Evolutionary conservation across 768 basidiomycete genomes (phyloP).

Genomic region (Nevesoporus exiguus): DNA sequence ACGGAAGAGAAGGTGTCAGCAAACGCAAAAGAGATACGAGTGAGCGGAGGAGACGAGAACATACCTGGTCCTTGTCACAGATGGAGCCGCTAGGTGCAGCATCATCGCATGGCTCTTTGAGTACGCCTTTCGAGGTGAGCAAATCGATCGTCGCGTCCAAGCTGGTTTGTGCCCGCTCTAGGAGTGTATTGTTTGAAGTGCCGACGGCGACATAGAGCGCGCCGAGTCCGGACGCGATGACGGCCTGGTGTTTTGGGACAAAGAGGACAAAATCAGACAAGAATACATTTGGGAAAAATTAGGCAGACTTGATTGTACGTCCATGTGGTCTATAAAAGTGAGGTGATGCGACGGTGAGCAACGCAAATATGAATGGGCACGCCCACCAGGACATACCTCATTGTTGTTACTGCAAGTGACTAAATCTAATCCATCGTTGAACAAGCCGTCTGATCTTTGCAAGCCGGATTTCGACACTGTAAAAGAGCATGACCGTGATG

Average conservation of each 20-base stretch:
- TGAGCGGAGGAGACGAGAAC: neutral
- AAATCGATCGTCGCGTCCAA: slow-evolving; percentile 46
- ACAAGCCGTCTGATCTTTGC: slow-evolving; percentile 27
- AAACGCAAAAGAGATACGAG: no score
- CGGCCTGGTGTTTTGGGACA: no score
- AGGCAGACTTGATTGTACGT: slow-evolving; percentile 53
- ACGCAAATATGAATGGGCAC: neutral
- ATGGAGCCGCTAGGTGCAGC: slow-evolving; percentile 35
- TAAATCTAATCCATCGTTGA: slow-evolving; percentile 28
- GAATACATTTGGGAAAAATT: neutral
- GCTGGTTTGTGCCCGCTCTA: slow-evolving; percentile 50
- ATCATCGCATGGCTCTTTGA: slow-evolving; percentile 53
- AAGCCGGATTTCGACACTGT: slow-evolving; percentile 30
- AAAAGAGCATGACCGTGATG: neutral
- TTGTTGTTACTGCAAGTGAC: slow-evolving; percentile 30
- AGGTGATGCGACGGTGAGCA: neutral
- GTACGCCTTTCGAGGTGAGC: slow-evolving; percentile 39
- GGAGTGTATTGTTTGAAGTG: slow-evolving; percentile 32
- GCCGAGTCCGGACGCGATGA: slow-evolving; percentile 52
- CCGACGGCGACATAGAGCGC: slow-evolving; percentile 42
- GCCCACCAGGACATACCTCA: slow-evolving; percentile 5
- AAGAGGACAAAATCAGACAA: no score
- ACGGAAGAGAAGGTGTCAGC: neutral
- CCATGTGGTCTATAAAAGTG: slow-evolving; percentile 46
- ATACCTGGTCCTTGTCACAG: slow-evolving; percentile 47